phyloP scores from a whole-genome alignment of 306 rosid genomes.

The Casuarina glauca region DNA sequence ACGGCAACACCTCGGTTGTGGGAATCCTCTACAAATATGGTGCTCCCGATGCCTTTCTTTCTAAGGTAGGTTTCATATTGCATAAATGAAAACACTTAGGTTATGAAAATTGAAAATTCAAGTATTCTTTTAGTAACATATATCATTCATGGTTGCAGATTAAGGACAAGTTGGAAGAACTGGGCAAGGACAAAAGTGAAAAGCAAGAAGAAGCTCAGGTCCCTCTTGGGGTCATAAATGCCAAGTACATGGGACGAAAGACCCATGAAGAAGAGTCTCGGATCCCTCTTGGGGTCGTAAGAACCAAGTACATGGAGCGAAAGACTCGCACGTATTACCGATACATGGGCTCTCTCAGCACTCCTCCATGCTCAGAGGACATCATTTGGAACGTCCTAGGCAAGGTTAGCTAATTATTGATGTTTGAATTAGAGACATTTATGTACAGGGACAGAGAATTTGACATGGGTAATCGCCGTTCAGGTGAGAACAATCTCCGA shows the following conservation, averaged over 20 bases:
- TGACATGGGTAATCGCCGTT: not conserved
- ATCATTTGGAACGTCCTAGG: slow-evolving; percentile 72
- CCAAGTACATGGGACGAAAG: slow-evolving; percentile 34
- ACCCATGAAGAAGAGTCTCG: slow-evolving; percentile 32
- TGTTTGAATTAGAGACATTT: too few relatives aligned
- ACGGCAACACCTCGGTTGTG: slow-evolving; percentile 52
- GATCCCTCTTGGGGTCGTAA: slow-evolving; percentile 44
- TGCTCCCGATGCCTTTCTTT: slow-evolving; percentile 51
- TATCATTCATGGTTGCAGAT: slow-evolving; percentile 37
- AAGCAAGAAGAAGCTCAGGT: slow-evolving; percentile 37
- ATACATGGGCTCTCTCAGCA: slow-evolving; percentile 79
- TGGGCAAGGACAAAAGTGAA: slow-evolving; percentile 30
- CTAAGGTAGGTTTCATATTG: slow-evolving; percentile 37
- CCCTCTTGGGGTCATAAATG: slow-evolving; percentile 42
- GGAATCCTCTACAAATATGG: slow-evolving; percentile 56
- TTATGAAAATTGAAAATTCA: too few relatives aligned
- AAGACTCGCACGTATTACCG: slow-evolving; percentile 51
- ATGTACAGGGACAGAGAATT: not conserved
- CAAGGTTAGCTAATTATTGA: slow-evolving; percentile 38
- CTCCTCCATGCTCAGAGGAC: slow-evolving; percentile 82
- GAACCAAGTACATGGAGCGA: slow-evolving; percentile 36
- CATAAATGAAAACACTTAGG: too few relatives aligned
- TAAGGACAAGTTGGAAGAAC: slow-evolving; percentile 44
- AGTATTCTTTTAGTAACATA: too few relatives aligned
- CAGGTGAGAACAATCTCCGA: slow-evolving; percentile 66